Conservation (phyloP, 225 moss, liverwort and hornwort species). For the Antitrichia curtipendula region DNA sequence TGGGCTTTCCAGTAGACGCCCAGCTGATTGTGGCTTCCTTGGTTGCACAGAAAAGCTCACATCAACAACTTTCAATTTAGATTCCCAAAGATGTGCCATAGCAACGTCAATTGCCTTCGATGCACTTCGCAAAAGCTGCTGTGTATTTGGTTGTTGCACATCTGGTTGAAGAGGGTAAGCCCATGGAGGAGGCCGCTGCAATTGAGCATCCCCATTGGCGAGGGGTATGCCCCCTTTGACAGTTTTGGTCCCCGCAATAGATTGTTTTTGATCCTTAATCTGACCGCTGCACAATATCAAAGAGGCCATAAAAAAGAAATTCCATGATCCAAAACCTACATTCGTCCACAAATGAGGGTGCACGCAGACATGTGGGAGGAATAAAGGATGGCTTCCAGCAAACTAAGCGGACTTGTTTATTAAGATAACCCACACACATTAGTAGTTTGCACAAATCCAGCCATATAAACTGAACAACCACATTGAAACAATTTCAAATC, state of each 20-base stretch:
- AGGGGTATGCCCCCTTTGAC: slow-evolving; percentile 81
- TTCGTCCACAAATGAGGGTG: not conserved
- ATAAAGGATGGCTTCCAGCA: not conserved
- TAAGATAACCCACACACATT: not conserved
- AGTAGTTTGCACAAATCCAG: not conserved
- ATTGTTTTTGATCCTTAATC: slow-evolving; percentile 52
- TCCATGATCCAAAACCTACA: not conserved
- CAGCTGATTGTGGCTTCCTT: slow-evolving; percentile 6
- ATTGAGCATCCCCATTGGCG: slow-evolving; percentile 80
- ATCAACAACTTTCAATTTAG: slow-evolving; percentile 96
- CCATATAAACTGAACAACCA: not conserved
- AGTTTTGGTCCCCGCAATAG: slow-evolving; percentile 13
- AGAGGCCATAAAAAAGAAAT: not conserved
- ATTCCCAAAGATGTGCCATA: slow-evolving; percentile 88
- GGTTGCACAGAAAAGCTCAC: slow-evolving; percentile 64
- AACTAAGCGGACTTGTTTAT: not conserved
- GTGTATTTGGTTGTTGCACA: slow-evolving; percentile 87
- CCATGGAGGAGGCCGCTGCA: slow-evolving; percentile 96
- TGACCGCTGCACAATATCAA: slow-evolving; percentile 42
- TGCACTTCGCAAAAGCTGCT: slow-evolving; percentile 82
- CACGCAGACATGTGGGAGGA: not conserved
- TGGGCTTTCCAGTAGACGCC: not conserved
- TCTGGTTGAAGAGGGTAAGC: slow-evolving; percentile 84
- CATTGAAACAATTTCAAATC: not conserved
- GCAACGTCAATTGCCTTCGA: slow-evolving; percentile 95